phyloP scores from a whole-genome alignment of 208 protist genomes.

The Phytomonas sp. region DNA sequence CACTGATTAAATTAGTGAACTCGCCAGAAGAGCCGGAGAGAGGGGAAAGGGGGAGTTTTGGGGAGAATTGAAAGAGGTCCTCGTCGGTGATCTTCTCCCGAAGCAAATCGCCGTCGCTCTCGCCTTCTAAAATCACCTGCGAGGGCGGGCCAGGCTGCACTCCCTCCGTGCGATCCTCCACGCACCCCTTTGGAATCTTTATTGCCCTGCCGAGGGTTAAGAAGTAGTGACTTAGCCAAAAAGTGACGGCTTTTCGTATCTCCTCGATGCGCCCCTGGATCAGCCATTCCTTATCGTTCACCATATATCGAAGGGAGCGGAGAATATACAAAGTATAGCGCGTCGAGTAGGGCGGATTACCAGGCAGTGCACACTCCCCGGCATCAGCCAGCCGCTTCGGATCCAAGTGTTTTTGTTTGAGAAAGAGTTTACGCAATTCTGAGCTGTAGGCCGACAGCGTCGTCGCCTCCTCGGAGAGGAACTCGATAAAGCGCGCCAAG shows the following conservation, averaged over 20 bases:
- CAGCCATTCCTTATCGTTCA: constrained; percentile 2
- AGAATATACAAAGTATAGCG: constrained; percentile 12
- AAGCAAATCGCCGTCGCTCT: background rate
- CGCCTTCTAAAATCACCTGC: background rate
- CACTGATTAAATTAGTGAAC: constrained; percentile 10
- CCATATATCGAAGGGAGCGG: constrained; percentile 15
- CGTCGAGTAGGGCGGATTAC: background rate
- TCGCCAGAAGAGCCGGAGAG: background rate
- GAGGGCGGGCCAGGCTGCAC: no score
- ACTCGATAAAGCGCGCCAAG: constrained; percentile 21
- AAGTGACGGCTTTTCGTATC: constrained; percentile 7
- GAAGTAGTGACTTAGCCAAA: constrained; percentile 21
- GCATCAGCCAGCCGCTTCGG: background rate
- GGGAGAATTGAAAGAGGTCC: background rate
- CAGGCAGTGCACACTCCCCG: background rate
- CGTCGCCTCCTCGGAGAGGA: constrained; percentile 26
- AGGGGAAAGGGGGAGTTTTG: background rate
- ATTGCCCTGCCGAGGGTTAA: background rate
- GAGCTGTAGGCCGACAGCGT: constrained; percentile 15
- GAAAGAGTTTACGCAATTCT: constrained; percentile 23
- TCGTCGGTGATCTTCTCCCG: background rate
- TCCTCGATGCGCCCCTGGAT: background rate
- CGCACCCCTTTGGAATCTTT: background rate
- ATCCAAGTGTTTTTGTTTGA: constrained; percentile 29
- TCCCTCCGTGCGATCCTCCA: background rate